phyloP scores from a whole-genome alignment of 2,329 filamentous ascomycete species.

The Fusarium sp. region DNA sequence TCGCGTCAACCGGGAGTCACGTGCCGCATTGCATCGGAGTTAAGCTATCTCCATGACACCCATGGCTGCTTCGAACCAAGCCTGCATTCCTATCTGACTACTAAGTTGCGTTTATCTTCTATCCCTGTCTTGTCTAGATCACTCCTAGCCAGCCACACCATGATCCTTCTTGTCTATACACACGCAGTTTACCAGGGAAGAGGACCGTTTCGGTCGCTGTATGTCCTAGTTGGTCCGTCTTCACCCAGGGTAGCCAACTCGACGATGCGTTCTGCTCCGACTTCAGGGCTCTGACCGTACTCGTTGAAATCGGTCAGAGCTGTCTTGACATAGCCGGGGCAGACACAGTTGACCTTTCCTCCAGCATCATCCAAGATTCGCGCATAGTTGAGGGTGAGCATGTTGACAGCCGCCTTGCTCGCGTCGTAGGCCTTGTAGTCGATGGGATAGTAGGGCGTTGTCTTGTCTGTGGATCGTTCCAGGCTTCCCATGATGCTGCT shows the following conservation, averaged over 20 bases:
- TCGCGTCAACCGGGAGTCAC: background rate
- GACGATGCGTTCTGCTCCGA: conserved; percentile 46
- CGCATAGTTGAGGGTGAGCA: conserved; percentile 52
- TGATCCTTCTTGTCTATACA: background rate
- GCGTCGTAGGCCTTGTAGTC: conserved; percentile 52
- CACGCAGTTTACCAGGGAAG: conserved; percentile 29
- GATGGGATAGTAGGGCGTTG: conserved; percentile 39
- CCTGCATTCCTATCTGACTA: background rate
- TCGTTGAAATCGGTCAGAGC: conserved; percentile 38
- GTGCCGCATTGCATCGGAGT: background rate
- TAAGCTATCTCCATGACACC: background rate
- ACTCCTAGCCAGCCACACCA: background rate
- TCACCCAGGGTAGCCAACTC: conserved; percentile 46
- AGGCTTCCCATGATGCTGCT: conserved; percentile 52
- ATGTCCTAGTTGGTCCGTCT: conserved; percentile 47
- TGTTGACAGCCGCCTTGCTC: conserved; percentile 58
- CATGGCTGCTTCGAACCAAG: background rate
- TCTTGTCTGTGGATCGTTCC: conserved; percentile 42
- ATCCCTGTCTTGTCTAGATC: background rate
- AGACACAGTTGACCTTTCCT: conserved; percentile 51
- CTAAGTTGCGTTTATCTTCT: background rate
- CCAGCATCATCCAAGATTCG: conserved; percentile 45
- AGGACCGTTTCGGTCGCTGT: conserved; percentile 40
- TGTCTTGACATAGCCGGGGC: conserved; percentile 52
- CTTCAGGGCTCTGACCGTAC: conserved; percentile 33